phyloP scores from a whole-genome alignment of 2,329 filamentous ascomycete genomes.

The Claviceps arundinis region DNA sequence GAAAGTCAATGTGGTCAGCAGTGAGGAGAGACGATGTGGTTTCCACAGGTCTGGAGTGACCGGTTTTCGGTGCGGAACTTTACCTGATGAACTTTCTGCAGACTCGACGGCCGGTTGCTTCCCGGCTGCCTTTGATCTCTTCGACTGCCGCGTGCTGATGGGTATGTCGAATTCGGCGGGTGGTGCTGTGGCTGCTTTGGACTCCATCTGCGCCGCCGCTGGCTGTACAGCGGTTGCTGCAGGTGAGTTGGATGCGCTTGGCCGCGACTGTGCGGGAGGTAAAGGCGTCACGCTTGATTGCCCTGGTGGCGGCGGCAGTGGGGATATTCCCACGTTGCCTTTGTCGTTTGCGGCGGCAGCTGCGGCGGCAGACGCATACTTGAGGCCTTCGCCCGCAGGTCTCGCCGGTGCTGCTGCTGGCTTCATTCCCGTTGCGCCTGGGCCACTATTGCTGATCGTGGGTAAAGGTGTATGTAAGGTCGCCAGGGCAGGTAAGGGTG shows the following conservation, averaged over 20 bases:
- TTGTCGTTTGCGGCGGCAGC: constrained; percentile 79
- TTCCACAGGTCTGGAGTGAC: background rate
- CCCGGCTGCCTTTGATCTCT: constrained; percentile 29
- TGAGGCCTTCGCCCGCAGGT: constrained; percentile 77
- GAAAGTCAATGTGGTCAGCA: background rate
- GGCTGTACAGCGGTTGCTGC: constrained; percentile 34
- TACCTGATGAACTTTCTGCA: constrained; percentile 33
- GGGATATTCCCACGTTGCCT: constrained; percentile 85
- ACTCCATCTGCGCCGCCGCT: constrained; percentile 21
- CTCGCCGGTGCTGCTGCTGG: constrained; percentile 76
- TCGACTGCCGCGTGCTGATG: constrained; percentile 19
- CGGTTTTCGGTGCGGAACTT: constrained; percentile 1
- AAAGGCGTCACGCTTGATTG: constrained; percentile 32
- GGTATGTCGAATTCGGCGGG: constrained; percentile 13
- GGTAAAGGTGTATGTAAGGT: constrained; percentile 68
- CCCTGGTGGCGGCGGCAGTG: constrained; percentile 79
- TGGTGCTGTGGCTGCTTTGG: background rate
- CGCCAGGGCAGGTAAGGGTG: constrained; percentile 80
- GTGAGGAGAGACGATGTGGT: background rate
- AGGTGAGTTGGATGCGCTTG: constrained; percentile 42
- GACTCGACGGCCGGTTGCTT: constrained; percentile 31
- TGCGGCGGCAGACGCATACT: constrained; percentile 92
- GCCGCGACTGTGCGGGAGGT: constrained; percentile 40
- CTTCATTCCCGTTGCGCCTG: constrained; percentile 63
- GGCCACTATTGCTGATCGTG: constrained; percentile 42